Evolutionary conservation across 1,284 basidiomycete species (phyloP).

Genomic region (Boletus semigastroideus): DNA sequence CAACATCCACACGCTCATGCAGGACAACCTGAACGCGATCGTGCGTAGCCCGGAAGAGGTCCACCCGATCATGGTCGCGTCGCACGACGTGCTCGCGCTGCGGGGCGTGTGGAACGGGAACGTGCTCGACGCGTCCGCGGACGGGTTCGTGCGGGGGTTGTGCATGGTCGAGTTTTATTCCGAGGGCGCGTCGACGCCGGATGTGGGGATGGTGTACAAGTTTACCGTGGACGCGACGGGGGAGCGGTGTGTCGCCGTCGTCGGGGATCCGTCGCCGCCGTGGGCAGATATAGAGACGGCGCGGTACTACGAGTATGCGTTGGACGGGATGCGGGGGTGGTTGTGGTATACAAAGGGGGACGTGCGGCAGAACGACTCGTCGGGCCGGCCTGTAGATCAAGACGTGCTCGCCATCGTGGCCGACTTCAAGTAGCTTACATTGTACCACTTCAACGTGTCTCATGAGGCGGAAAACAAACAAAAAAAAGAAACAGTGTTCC

Average conservation of each 20-base stretch:
- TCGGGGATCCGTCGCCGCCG: constrained; percentile 14
- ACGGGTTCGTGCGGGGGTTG: constrained; percentile 20
- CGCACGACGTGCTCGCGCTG: constrained; percentile 14
- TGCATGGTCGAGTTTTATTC: constrained; percentile 5
- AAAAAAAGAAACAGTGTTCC: not conserved
- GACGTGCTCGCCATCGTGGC: constrained; percentile 10
- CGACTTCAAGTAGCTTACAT: constrained; percentile 13
- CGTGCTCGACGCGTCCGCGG: constrained; percentile 14
- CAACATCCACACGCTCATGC: not conserved
- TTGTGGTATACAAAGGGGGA: constrained; percentile 14
- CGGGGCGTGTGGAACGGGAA: constrained; percentile 11
- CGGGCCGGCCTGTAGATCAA: constrained; percentile 6
- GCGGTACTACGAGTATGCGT: not conserved
- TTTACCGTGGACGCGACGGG: constrained; percentile 22
- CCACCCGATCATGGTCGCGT: constrained; percentile 11
- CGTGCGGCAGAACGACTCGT: not conserved
- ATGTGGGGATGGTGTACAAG: constrained; percentile 4
- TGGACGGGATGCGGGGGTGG: constrained; percentile 16
- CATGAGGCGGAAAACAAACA: not conserved
- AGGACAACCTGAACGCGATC: not conserved
- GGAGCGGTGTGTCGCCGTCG: constrained; percentile 6
- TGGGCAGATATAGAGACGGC: constrained; percentile 1
- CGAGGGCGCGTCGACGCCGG: not conserved
- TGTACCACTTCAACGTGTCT: too few species aligned
- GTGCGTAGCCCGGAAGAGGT: constrained; percentile 4